phyloP scores from a whole-genome alignment of 129 eudicot species.

The Tagetes erecta region DNA sequence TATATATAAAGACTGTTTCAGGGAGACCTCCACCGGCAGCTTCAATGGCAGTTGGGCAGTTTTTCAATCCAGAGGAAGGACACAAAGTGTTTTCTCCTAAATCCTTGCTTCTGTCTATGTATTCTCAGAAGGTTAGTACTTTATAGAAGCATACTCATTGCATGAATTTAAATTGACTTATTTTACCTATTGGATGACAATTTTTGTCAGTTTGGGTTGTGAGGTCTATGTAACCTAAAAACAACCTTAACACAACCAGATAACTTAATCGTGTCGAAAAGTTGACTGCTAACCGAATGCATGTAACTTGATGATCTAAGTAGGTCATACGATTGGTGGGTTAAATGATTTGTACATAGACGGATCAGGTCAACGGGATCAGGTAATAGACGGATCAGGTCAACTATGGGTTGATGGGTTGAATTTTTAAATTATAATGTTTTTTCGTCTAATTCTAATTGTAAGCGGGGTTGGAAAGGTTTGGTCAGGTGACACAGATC shows the following conservation, averaged over 20 bases:
- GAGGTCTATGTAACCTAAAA: background rate
- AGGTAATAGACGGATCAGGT: background rate
- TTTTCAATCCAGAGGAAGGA: constrained; percentile 78
- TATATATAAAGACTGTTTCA: constrained; percentile 74
- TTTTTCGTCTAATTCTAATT: background rate
- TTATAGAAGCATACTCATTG: constrained; percentile 14
- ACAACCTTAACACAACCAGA: background rate
- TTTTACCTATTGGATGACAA: background rate
- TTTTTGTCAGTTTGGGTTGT: background rate
- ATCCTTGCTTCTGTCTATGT: constrained; percentile 59
- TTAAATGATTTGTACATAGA: background rate
- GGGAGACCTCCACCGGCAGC: constrained; percentile 99
- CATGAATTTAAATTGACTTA: background rate
- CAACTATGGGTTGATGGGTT: background rate
- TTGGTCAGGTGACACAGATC: background rate
- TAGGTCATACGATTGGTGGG: background rate
- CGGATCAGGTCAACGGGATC: background rate
- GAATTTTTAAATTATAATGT: background rate
- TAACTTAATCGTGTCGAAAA: background rate
- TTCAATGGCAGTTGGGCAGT: constrained; percentile 99
- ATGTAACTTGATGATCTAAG: background rate
- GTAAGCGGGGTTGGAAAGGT: background rate
- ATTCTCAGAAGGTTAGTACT: constrained; percentile 54
- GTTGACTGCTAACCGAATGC: background rate
- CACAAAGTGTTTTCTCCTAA: constrained; percentile 47